A percentile compares a stretch with the other conserved stretches of the same genome.
Conservation (phyloP, 2,329 filamentous ascomycete species). For the Aspergillus ochraceoroseus region DNA sequence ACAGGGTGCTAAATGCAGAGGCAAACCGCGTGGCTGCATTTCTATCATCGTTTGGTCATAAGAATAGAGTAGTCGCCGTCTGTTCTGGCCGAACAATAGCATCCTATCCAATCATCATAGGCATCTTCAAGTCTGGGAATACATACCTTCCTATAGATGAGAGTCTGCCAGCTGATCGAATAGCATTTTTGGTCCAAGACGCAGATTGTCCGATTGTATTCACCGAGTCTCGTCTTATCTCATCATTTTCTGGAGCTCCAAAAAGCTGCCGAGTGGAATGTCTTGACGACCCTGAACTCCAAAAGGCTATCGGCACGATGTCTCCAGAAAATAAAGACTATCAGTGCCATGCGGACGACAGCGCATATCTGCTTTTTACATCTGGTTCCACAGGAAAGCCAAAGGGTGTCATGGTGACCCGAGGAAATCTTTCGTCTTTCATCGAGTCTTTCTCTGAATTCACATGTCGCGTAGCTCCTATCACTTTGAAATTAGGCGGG, state of each 20-base stretch:
- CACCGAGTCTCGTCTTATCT: conserved; percentile 21
- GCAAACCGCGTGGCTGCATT: conserved; percentile 27
- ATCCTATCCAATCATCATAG: conserved; percentile 30
- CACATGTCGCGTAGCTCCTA: conserved; percentile 23
- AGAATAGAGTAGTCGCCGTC: conserved; percentile 28
- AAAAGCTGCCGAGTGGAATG: conserved; percentile 21
- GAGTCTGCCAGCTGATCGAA: conserved; percentile 28
- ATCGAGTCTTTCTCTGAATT: conserved; percentile 29
- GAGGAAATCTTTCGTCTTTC: conserved; percentile 27
- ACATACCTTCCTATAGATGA: conserved; percentile 36
- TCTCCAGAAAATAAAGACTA: conserved; percentile 17
- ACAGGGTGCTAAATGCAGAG: conserved; percentile 21
- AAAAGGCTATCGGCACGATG: conserved; percentile 17
- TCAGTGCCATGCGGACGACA: conserved; percentile 18
- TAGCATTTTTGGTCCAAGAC: conserved; percentile 29
- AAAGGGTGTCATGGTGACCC: conserved; percentile 94
- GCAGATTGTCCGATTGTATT: conserved; percentile 29
- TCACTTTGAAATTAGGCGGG: conserved; percentile 23
- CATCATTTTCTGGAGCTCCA: conserved; percentile 19
- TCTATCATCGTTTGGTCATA: conserved; percentile 21
- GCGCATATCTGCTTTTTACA: conserved; percentile 67
- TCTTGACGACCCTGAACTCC: conserved; percentile 22
- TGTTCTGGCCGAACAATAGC: conserved; percentile 27
- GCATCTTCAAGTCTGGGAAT: conserved; percentile 35
- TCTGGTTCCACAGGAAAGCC: conserved; percentile 94